A percentile compares a stretch with the other conserved stretches of the same genome.
These are phyloP conservation scores for Rhodotorula taiwanensis DNA, from an alignment of 768 basidiomycete species.

Conservation along the genomic window DNA sequence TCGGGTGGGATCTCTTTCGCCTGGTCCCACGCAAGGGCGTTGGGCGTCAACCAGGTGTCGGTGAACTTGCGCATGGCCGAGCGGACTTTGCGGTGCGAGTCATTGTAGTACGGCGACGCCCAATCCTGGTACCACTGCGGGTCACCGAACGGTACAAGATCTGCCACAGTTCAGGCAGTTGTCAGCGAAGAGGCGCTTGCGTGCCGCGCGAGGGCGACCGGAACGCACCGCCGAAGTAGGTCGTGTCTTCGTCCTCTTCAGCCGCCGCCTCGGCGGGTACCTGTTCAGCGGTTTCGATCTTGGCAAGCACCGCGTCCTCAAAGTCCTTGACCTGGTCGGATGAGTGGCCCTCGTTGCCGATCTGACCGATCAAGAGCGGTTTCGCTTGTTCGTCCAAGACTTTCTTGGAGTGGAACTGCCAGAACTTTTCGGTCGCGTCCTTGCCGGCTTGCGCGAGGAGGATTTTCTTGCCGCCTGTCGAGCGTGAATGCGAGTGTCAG, in stretches of 20 bases:
- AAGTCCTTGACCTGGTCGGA: not conserved
- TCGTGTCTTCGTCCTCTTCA: conserved; percentile 12
- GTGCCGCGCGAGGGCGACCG: not conserved
- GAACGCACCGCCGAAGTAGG: conserved; percentile 31
- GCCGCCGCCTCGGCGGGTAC: not conserved
- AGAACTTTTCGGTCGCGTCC: conserved; percentile 78
- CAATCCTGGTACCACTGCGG: conserved; percentile 30
- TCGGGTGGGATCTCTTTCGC: conserved; percentile 22
- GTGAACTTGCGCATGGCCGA: conserved; percentile 35
- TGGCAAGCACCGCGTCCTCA: not conserved
- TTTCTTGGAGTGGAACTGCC: conserved; percentile 26
- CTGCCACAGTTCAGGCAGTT: not conserved
- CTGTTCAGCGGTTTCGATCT: not conserved
- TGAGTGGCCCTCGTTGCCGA: conserved; percentile 14
- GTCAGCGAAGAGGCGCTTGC: not conserved
- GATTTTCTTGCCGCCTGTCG: conserved; percentile 87
- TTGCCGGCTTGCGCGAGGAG: conserved; percentile 70
- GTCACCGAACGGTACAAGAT: conserved; percentile 15
- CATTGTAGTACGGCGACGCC: conserved; percentile 36
- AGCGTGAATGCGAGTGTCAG: too few relatives aligned
- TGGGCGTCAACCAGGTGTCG: conserved; percentile 23
- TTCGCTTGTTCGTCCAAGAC: conserved; percentile 23
- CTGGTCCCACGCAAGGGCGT: conserved; percentile 27
- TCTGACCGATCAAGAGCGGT: conserved; percentile 21
- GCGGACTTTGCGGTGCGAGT: conserved; percentile 33